Conservation (phyloP, 257 asterid species). For the Gynochthodes officinalis region DNA sequence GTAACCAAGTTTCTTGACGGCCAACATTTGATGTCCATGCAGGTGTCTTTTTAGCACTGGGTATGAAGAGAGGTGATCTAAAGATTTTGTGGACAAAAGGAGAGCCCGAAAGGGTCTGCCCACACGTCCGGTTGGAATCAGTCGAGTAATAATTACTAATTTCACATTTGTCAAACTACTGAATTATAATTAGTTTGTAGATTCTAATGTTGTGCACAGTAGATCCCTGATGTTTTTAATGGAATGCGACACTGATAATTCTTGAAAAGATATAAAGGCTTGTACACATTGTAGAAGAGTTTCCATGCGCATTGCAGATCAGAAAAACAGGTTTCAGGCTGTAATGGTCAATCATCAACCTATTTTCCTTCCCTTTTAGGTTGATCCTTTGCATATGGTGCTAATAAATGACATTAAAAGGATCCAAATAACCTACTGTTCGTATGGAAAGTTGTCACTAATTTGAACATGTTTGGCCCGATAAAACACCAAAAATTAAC, state of each 20-base stretch:
- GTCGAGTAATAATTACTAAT: conserved; percentile 30
- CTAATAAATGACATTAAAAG: too few relatives aligned
- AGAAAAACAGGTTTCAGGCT: too few relatives aligned
- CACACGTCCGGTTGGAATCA: conserved; percentile 64
- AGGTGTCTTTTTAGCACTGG: conserved; percentile 71
- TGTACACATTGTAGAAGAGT: background rate
- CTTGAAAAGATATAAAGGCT: background rate
- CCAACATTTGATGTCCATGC: conserved; percentile 8
- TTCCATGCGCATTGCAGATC: too few relatives aligned
- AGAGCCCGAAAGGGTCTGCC: conserved; percentile 74
- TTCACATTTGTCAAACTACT: conserved; percentile 21
- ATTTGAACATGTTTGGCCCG: too few relatives aligned
- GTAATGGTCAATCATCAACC: too few relatives aligned
- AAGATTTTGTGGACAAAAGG: conserved; percentile 64
- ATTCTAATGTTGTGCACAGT: background rate
- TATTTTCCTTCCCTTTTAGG: too few relatives aligned
- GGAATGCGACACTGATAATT: background rate
- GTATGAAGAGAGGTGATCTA: conserved; percentile 68
- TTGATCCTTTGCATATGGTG: too few relatives aligned
- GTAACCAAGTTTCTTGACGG: background rate
- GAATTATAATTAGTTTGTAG: background rate
- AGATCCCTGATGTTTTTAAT: background rate
- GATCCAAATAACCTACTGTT: too few relatives aligned
- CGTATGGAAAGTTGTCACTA: too few relatives aligned
- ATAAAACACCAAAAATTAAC: too few relatives aligned